Evolutionary conservation across 805 yeast species (phyloP), one percentile per base, ranked within the genome.

Genomic region (Candida succiphila): DNA sequence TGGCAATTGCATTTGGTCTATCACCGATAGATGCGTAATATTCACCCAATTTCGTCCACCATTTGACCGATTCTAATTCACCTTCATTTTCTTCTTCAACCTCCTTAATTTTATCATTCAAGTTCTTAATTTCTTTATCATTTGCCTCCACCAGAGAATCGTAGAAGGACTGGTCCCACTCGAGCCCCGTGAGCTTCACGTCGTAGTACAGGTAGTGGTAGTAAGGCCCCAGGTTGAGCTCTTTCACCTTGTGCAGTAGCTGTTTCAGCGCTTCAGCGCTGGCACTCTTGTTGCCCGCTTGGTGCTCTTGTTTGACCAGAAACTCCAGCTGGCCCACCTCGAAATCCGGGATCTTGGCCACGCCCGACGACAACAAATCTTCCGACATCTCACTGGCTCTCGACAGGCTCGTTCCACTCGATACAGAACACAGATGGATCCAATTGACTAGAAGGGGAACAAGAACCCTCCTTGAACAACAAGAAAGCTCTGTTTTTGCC

Each of bases 11-110:
- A 45, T 81, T 78, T 23, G 64, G 60, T 42, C 75, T 72, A 56
- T 89, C 96, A 40, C 95, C 89, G 47, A 87, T 83, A 39, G 67
- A 65, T 10, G 96, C 77, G 56, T 85, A 89, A 58, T 78, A 85
- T 52, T 88, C 94, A 24, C 95, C 96, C 21, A 92, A 71, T 48
- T 77, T 72, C 36, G 76, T 72, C 71, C 86, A 81, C 29, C 78
- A 75, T 40, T 77, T 78, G 7, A 87, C 77, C 25, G 77, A 69
- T 50, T 86, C 95, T 43, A 81, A 60, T 52, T 86, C 95, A 23
- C 95, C 94, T 54, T 88, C 96, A 39, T 78, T 25, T 37, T 76
- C 86, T 37, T 69, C 73, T 32, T 69, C 70, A 17, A 74, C 66
- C 41, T 62, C 72, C 33, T 61, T 65, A 37, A 69, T 73, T 64